Percentiles rank a stretch among this genome's conserved stretches.
phyloP scores from a whole-genome alignment of 1,284 basidiomycete genomes.

The Puccinia novopanici region DNA sequence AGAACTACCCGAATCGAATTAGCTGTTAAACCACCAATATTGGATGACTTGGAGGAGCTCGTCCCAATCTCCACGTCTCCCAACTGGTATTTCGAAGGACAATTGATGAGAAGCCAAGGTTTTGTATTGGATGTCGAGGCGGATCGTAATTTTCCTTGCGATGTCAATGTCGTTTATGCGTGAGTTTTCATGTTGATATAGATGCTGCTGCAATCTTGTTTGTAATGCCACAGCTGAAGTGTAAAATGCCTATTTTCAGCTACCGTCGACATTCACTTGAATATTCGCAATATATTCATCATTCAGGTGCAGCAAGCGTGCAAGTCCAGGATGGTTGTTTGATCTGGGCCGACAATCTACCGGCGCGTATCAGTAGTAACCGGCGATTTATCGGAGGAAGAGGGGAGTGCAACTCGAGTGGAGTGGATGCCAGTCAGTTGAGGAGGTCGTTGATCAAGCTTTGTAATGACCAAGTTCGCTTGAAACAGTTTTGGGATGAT shows the following conservation, averaged over 20 bases:
- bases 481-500: slow-evolving; percentile 47
- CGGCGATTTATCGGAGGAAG: slow-evolving; percentile 32
- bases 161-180: slow-evolving; percentile 47
- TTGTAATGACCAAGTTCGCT: slow-evolving; percentile 28
- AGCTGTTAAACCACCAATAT: slow-evolving; percentile 14
- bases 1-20: slow-evolving; percentile 35
- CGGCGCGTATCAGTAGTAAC: slow-evolving; percentile 38
- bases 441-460: slow-evolving; percentile 26
- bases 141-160: slow-evolving; percentile 41
- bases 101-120: slow-evolving; percentile 39
- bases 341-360: slow-evolving; percentile 48
- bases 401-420: neutral
- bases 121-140: slow-evolving; percentile 51
- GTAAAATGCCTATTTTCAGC: slow-evolving; percentile 12
- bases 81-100: slow-evolving; percentile 50
- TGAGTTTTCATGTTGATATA: slow-evolving; percentile 8
- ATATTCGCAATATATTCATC: slow-evolving; percentile 49
- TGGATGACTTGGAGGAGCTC: slow-evolving; percentile 38
- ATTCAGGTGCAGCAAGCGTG: slow-evolving; percentile 32
- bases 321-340: slow-evolving; percentile 42
- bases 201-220: too few species aligned
- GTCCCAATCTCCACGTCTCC: slow-evolving; percentile 23
- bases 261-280: slow-evolving; percentile 32
- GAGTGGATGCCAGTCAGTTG: slow-evolving; percentile 21
- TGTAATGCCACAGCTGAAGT: neutral